Base-by-base conservation (phyloP, 805 yeast genomes). In the Metschnikowia proteae region DNA sequence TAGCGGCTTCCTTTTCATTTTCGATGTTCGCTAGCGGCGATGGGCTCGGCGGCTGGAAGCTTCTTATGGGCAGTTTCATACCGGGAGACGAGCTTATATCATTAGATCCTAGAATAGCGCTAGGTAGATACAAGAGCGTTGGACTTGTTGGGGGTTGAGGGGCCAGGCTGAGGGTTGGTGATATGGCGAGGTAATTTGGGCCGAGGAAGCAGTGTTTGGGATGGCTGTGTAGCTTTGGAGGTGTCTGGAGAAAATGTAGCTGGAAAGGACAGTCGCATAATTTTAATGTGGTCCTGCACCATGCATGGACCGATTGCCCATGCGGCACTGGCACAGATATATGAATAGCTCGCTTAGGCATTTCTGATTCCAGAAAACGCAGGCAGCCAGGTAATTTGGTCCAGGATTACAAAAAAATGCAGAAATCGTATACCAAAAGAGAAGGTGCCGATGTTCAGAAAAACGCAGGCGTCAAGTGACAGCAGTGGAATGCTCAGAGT, bases 11-110 rank as follows among this genome's bases (percentile, higher is more conserved):
- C 8, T 6, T n/a, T 11, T 13, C 34, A 23, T 10, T 6, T 27
- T 42, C 25, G 31, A 10, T 42, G 26, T 13, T 47, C 5, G 60
- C 55, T 31, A 56, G 43, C 9, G 60, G 60, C 31, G 57, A 53
- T n/a, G 60, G 49, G 50, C 58, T 56, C 11, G 53, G 47, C 17
- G 60, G 60, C 47, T 55, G 58, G 42, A 55, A 56, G 29, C 45
- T 44, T 29, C 48, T 44, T 13, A 50, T 8, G 13, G 56, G 38
- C 39, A 49, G 35, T 36, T 45, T 49, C 51, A 52, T 52, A 13
- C 13, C 32, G 34, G 28, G 10, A 6, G 6, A 37, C 29, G 11
- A 25, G 11, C 29, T 31, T 30, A 25, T 40, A n/a, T n/a, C 43
- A 40, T 40, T 17, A 40, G 43, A n/a, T 32, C 11, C 29, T 23